A percentile compares a stretch with the other conserved stretches of the same genome.
Evolutionary conservation across 2,329 filamentous ascomycete species (phyloP).

Genomic region (Botrytis aclada): DNA sequence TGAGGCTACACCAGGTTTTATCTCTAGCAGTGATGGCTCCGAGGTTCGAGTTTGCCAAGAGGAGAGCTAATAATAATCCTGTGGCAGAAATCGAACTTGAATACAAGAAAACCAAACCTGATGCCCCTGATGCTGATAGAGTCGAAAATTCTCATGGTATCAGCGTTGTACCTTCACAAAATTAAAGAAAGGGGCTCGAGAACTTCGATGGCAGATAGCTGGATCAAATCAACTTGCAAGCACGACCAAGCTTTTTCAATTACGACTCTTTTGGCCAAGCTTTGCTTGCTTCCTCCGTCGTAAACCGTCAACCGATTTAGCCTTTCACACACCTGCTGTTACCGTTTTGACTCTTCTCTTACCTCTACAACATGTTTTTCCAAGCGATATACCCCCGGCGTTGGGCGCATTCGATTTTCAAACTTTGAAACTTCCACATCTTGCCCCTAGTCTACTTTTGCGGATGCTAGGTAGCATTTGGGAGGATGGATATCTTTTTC

Average conservation of each 20-base stretch:
- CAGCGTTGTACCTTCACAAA: background rate
- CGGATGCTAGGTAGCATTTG: background rate
- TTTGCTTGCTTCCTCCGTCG: background rate
- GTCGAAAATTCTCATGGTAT: background rate
- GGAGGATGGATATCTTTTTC: background rate
- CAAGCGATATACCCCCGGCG: conserved; percentile 9
- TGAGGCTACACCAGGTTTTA: background rate
- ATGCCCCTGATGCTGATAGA: background rate
- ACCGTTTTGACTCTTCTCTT: background rate
- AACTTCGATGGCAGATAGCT: background rate
- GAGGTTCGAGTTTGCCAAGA: background rate
- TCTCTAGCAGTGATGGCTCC: background rate
- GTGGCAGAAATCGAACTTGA: background rate
- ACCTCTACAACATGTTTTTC: background rate
- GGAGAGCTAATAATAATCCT: background rate
- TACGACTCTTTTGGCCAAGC: background rate
- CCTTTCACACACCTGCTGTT: background rate
- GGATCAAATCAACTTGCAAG: background rate
- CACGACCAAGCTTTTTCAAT: background rate
- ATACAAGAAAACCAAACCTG: background rate
- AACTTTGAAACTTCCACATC: background rate
- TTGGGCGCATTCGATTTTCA: background rate
- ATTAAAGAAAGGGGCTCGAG: background rate
- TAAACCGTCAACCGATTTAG: background rate
- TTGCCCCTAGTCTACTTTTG: background rate